Conservation (phyloP, 2,329 filamentous ascomycete species). For the Colletotrichum godetiae region DNA sequence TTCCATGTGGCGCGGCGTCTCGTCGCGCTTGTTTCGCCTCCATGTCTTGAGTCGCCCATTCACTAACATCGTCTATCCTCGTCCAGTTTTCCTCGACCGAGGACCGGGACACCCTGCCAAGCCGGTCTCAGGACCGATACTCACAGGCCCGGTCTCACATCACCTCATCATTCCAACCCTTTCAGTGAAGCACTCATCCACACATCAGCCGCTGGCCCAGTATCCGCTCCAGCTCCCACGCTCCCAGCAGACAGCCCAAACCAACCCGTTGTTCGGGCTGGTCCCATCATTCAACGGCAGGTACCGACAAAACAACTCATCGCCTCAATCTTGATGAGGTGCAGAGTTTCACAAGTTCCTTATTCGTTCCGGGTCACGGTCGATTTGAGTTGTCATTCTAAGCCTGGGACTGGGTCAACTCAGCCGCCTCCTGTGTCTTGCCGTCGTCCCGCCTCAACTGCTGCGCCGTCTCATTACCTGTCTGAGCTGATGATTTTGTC, state of each 20-base stretch:
- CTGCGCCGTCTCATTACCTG: conserved; percentile 32
- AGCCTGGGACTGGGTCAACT: conserved; percentile 16
- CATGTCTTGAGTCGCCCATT: neutral
- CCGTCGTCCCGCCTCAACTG: conserved; percentile 31
- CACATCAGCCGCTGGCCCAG: neutral
- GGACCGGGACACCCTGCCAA: conserved; percentile 24
- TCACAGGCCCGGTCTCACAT: conserved; percentile 23
- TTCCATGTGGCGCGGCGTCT: conserved; percentile 32
- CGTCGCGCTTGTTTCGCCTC: conserved; percentile 30
- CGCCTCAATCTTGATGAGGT: conserved; percentile 28
- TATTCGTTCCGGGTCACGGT: conserved; percentile 19
- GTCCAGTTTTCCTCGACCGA: conserved; percentile 9
- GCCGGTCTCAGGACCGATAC: conserved; percentile 28
- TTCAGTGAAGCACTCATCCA: neutral
- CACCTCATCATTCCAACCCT: conserved; percentile 5
- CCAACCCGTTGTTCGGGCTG: conserved; percentile 15
- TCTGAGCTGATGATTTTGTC: conserved; percentile 34
- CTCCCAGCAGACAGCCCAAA: neutral
- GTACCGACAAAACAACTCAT: conserved; percentile 11
- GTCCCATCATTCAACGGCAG: conserved; percentile 19
- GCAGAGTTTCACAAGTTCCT: conserved; percentile 33
- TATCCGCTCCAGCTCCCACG: neutral
- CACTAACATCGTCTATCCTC: neutral
- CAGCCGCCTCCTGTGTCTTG: conserved; percentile 34
- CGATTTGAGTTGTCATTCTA: conserved; percentile 18